Evolutionary conservation across 352 stramenopile species (phyloP).

Genomic region (Phytophthora citricola): DNA sequence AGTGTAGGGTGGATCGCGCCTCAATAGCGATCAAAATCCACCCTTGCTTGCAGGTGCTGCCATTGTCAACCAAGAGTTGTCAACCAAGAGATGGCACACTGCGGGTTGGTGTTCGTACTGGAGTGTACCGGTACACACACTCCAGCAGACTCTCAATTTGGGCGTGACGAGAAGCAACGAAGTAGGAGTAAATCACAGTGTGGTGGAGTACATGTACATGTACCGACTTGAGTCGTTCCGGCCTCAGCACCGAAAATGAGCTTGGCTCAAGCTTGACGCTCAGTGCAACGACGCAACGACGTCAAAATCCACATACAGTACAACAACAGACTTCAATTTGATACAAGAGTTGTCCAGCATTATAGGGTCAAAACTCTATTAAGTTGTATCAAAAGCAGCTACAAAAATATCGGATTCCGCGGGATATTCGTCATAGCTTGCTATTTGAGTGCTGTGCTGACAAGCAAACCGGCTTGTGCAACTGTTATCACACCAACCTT

Average conservation of each 20-base stretch:
- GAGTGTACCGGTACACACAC: no score
- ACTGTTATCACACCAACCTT: slow-evolving; percentile 4
- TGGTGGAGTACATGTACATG: neutral
- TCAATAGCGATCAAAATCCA: slow-evolving; percentile 13
- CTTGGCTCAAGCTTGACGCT: neutral
- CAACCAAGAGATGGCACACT: no score
- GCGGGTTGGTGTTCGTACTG: no score
- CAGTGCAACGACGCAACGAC: neutral
- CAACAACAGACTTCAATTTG: neutral
- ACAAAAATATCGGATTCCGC: neutral
- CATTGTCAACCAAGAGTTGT: no score
- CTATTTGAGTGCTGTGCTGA: slow-evolving; percentile 3
- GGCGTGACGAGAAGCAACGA: neutral
- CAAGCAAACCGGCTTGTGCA: neutral
- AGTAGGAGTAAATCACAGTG: neutral
- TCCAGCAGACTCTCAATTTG: neutral
- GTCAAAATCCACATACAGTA: neutral
- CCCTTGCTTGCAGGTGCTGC: neutral
- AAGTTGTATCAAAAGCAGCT: neutral
- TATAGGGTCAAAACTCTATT: neutral
- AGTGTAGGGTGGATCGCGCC: neutral
- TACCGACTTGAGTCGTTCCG: neutral
- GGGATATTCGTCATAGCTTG: neutral
- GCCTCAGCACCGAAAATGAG: neutral
- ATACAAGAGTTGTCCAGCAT: no score